Base-by-base conservation (phyloP, 495 filamentous ascomycete genomes). In the Aspergillus bertholletiae region DNA sequence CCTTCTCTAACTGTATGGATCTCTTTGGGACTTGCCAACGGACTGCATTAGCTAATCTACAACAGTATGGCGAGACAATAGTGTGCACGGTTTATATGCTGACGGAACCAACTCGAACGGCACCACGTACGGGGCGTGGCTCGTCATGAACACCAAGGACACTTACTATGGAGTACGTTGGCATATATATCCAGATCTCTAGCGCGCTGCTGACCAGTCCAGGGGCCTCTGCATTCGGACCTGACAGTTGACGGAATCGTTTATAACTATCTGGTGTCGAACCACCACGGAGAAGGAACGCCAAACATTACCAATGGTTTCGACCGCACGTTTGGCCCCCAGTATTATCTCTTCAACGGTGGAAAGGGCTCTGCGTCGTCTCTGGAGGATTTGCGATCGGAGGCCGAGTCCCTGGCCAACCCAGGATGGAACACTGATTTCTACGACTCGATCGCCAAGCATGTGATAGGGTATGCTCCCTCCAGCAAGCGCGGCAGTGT, bases 261-360 rank as follows among this genome's bases (percentile, higher is more conserved):
- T 2, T 81, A 81, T 57, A 81, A 83, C 58, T 74, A 73, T 44
- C 56, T 71, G 23, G 78, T 82, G 2, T 79, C 74, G 5, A 83
- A 82, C 46, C 79, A 84, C 57, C 80, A 84, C 45, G 78, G 79
- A 13, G 79, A 79, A 47, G 77, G 75, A 40, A 76, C 74, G 3
- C 80, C 82, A 5, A 82, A 83, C 35, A 83, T 84, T 57, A 83
- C 80, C 0, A 55, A 79, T 57, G 82, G 81, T 18, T 84, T 82
- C 56, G 78, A 83, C 54, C 71, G 80, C 21, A 83, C 79, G 0
- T 83, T 78, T 49, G 81, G 80, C 2, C 80, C 80, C 4, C 77
- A 80, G 49, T 83, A 75, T 60, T 85, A 78, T 53, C 59, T 80
- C 55, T 85, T 84, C 71, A 84, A 82, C 58, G 76, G 75, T 49